Conservation (phyloP, 2,329 filamentous ascomycete species). For the Stachybotrys elegans region DNA sequence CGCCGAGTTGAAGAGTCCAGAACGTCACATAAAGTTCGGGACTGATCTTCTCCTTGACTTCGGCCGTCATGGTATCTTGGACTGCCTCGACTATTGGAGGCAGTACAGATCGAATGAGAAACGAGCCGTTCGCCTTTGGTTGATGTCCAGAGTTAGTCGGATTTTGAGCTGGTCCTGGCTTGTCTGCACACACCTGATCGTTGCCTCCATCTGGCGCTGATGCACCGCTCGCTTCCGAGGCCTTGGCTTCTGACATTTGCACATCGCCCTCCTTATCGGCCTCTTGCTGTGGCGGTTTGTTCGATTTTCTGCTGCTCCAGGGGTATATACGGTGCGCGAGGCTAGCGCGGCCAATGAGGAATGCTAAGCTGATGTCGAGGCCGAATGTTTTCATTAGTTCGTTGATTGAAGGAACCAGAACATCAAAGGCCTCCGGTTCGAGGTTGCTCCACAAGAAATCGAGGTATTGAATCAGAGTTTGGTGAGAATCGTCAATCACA, state of each 20-base stretch:
- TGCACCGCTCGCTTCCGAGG: constrained; percentile 18
- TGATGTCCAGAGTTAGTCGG: constrained; percentile 16
- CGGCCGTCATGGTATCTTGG: constrained; percentile 52
- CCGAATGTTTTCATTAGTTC: constrained; percentile 73
- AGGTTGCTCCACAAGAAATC: constrained; percentile 83
- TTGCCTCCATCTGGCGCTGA: constrained; percentile 20
- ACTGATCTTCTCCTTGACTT: constrained; percentile 65
- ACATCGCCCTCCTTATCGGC: constrained; percentile 55
- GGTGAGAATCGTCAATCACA: constrained; percentile 84
- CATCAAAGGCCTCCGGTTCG: constrained; percentile 69
- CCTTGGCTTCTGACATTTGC: constrained; percentile 37
- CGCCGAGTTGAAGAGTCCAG: constrained; percentile 82
- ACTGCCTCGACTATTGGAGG: constrained; percentile 69
- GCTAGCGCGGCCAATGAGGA: constrained; percentile 73
- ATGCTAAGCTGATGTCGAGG: constrained; percentile 75
- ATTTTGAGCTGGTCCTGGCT: constrained; percentile 8
- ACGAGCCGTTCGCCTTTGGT: constrained; percentile 29
- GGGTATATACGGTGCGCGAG: constrained; percentile 60
- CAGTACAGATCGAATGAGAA: constrained; percentile 37
- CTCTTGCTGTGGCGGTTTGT: constrained; percentile 17
- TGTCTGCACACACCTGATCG: constrained; percentile 25
- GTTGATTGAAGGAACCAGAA: constrained; percentile 68
- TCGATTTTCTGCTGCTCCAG: constrained; percentile 30
- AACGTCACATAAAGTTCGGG: constrained; percentile 84
- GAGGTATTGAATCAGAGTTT: constrained; percentile 80